These are phyloP conservation scores for Ustulina deusta DNA, from an alignment of 2,329 filamentous ascomycete genomes.

Conservation along the genomic window DNA sequence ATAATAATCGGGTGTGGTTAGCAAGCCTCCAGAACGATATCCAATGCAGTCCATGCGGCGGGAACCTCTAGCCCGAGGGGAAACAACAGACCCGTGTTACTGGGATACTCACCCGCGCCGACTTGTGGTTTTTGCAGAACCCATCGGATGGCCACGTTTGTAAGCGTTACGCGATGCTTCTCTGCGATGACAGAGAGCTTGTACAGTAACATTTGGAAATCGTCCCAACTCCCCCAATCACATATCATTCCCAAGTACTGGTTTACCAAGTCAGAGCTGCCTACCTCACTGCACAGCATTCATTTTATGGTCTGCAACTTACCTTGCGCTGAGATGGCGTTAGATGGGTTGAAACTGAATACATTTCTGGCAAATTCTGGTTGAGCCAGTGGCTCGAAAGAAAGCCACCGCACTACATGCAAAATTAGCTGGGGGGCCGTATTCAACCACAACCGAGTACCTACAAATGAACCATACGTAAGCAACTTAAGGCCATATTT, in stretches of 20 bases:
- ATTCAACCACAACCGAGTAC: background rate
- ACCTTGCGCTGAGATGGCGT: conserved; percentile 55
- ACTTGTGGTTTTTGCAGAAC: conserved; percentile 51
- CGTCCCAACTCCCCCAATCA: conserved; percentile 49
- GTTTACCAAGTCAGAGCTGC: background rate
- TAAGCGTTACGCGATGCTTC: conserved; percentile 47
- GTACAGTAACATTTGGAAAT: conserved; percentile 50
- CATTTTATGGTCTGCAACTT: background rate
- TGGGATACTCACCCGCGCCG: conserved; percentile 43
- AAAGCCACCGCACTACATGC: conserved; percentile 52
- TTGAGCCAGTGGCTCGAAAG: conserved; percentile 52
- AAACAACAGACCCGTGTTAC: too few relatives aligned
- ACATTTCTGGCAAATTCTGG: conserved; percentile 50
- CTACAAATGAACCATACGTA: conserved; percentile 53
- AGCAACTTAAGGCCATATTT: conserved; percentile 51
- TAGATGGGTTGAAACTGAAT: conserved; percentile 47
- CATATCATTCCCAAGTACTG: conserved; percentile 51
- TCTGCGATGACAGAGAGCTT: conserved; percentile 42
- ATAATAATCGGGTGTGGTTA: conserved; percentile 2
- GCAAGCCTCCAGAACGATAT: background rate
- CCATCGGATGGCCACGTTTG: conserved; percentile 53
- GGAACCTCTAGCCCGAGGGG: background rate
- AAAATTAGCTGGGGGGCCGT: conserved; percentile 1
- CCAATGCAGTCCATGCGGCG: too few relatives aligned
- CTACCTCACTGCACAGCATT: background rate